Conservation (phyloP, 345 rosid genomes). For the Lepidium aucheri region DNA sequence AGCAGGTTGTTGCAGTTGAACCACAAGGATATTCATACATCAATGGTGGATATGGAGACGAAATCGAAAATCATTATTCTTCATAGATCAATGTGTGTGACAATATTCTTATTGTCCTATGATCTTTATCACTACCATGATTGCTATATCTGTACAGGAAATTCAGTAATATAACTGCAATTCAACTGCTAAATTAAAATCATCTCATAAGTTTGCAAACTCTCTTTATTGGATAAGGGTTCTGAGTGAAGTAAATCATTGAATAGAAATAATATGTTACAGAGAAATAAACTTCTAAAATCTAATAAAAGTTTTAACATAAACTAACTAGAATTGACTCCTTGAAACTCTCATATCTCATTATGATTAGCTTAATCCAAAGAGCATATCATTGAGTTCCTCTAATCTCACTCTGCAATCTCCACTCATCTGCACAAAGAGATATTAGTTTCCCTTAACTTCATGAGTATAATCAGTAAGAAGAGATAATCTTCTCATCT, state of each 20-base stretch:
- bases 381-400: slow-evolving; percentile 7
- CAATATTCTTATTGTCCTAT: slow-evolving; percentile 19
- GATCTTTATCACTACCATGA: slow-evolving; percentile 16
- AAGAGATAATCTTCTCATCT: background rate
- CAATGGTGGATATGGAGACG: slow-evolving; percentile 8
- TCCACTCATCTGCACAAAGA: slow-evolving; percentile 3
- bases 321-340: background rate
- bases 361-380: slow-evolving; percentile 12
- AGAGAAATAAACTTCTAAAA: background rate
- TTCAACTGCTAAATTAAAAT: slow-evolving; percentile 2
- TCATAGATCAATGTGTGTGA: slow-evolving; percentile 15
- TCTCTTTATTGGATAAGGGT: slow-evolving; percentile 6
- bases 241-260: slow-evolving; percentile 8
- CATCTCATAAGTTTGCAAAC: background rate
- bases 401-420: slow-evolving; percentile 11
- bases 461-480: background rate
- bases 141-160: slow-evolving; percentile 23
- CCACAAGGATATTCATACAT: slow-evolving; percentile 12
- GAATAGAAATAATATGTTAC: background rate
- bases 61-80: background rate
- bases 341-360: slow-evolving; percentile 13
- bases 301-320: slow-evolving; percentile 1
- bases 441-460: background rate
- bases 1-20: slow-evolving; percentile 10
- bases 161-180: slow-evolving; percentile 22